phyloP scores from a whole-genome alignment of 2,329 filamentous ascomycete genomes.

The Pseudogymnoascus pannorum region DNA sequence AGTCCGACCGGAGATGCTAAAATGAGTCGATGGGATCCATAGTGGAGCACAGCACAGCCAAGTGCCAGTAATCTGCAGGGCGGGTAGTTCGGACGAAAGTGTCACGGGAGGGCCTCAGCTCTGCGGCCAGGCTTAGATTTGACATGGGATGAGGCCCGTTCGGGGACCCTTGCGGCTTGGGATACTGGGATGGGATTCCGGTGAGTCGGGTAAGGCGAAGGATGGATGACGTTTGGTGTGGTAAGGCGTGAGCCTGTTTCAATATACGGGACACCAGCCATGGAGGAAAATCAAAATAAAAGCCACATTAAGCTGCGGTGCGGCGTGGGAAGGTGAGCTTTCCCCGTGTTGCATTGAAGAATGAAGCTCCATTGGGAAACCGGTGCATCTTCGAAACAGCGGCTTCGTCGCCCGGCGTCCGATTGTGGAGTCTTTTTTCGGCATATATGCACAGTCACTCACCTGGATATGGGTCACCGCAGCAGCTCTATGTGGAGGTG shows the following conservation, averaged over 20 bases:
- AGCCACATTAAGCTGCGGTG: background rate
- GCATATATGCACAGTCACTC: background rate
- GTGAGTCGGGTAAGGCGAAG: slow-evolving; percentile 1
- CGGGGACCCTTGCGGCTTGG: background rate
- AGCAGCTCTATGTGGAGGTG: slow-evolving; percentile 4
- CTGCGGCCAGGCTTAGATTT: slow-evolving; percentile 1
- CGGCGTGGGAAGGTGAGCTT: background rate
- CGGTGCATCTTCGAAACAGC: slow-evolving; percentile 1
- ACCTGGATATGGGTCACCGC: background rate
- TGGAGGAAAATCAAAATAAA: background rate
- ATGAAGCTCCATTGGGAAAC: slow-evolving; percentile 7
- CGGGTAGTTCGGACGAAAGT: slow-evolving; percentile 7
- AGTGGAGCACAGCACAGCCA: background rate
- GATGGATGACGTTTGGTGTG: background rate
- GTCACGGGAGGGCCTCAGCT: slow-evolving; percentile 6
- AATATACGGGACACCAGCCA: background rate
- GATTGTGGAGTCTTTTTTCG: slow-evolving; percentile 6
- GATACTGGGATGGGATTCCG: background rate
- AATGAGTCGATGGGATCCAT: slow-evolving; percentile 2
- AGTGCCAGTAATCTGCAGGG: background rate
- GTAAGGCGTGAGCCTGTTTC: background rate
- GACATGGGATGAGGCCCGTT: background rate
- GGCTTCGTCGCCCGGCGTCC: background rate
- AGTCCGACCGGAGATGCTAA: background rate
- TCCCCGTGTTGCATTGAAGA: background rate